phyloP scores from a whole-genome alignment of 2,329 filamentous ascomycete genomes.

The Lachnellula willkommii region DNA sequence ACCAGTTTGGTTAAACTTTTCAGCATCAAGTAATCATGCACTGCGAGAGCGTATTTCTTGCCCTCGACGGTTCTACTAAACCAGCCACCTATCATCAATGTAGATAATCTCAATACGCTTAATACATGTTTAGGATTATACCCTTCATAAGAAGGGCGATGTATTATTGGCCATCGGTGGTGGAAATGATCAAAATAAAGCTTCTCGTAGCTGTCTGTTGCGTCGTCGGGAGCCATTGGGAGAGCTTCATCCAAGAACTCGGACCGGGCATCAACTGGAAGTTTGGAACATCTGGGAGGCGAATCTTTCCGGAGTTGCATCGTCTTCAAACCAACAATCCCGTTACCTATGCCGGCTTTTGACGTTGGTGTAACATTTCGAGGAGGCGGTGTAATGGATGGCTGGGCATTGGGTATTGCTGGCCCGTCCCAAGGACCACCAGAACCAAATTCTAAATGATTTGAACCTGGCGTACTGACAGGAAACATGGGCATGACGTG shows the following conservation, averaged over 20 bases:
- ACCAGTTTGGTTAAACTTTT: conserved; percentile 21
- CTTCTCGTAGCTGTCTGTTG: conserved; percentile 17
- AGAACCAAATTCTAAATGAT: too few species aligned
- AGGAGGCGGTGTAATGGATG: not conserved
- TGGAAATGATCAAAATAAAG: conserved; percentile 39
- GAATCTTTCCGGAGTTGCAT: not conserved
- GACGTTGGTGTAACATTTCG: not conserved
- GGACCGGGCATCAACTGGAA: not conserved
- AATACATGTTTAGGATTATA: conserved; percentile 28
- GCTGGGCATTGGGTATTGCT: not conserved
- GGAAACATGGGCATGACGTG: too few species aligned
- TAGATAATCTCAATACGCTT: conserved; percentile 25
- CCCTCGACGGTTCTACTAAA: conserved; percentile 28
- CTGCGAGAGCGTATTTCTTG: conserved; percentile 26
- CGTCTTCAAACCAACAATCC: not conserved
- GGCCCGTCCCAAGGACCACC: not conserved
- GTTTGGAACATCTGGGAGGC: not conserved
- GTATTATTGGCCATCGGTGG: conserved; percentile 38
- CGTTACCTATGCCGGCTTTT: not conserved
- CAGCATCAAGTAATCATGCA: conserved; percentile 32
- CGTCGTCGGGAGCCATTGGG: not conserved
- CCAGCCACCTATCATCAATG: conserved; percentile 39
- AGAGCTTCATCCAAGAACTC: not conserved
- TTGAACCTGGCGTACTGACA: too few species aligned
- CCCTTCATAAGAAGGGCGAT: conserved; percentile 33